Evolutionary conservation across 2,329 filamentous ascomycete genomes (phyloP).

Genomic region (Xylariaceae sp.): DNA sequence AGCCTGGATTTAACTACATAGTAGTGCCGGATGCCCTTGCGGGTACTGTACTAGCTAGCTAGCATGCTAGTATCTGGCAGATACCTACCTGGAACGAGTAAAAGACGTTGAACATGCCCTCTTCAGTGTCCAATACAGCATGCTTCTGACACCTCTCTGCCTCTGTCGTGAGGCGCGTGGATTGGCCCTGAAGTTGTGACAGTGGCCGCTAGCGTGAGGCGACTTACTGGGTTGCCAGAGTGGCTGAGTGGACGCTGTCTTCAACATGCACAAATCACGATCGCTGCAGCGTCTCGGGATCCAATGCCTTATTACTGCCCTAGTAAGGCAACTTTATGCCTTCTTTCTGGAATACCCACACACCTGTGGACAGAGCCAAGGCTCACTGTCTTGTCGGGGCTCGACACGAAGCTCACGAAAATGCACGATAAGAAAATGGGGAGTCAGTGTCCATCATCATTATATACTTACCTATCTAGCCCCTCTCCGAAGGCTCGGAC

Average conservation of each 20-base stretch:
- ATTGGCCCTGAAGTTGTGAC: constrained; percentile 9
- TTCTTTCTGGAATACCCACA: constrained; percentile 13
- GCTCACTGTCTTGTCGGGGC: constrained; percentile 10
- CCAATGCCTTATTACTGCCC: constrained; percentile 10
- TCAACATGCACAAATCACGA: constrained; percentile 13
- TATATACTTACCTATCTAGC: constrained; percentile 4
- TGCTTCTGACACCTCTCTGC: constrained; percentile 13
- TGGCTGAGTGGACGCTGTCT: constrained; percentile 4
- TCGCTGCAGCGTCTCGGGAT: constrained; percentile 16
- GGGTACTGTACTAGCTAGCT: constrained; percentile 21
- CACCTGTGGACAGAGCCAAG: constrained; percentile 15
- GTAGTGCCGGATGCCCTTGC: constrained; percentile 22
- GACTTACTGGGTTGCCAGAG: constrained; percentile 16
- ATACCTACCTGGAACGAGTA: constrained; percentile 17
- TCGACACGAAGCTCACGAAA: constrained; percentile 25
- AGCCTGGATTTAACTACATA: constrained; percentile 15
- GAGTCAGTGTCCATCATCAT: constrained; percentile 4
- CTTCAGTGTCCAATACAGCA: constrained; percentile 9
- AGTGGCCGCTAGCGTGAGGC: constrained; percentile 18
- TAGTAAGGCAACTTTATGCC: constrained; percentile 6
- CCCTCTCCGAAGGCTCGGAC: background rate
- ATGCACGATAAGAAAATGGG: constrained; percentile 19
- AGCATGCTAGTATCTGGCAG: too few relatives aligned
- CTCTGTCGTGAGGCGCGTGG: constrained; percentile 13
- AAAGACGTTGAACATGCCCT: constrained; percentile 16